Conservation (phyloP, 2,329 filamentous ascomycete genomes). For the Ustulina deusta region DNA sequence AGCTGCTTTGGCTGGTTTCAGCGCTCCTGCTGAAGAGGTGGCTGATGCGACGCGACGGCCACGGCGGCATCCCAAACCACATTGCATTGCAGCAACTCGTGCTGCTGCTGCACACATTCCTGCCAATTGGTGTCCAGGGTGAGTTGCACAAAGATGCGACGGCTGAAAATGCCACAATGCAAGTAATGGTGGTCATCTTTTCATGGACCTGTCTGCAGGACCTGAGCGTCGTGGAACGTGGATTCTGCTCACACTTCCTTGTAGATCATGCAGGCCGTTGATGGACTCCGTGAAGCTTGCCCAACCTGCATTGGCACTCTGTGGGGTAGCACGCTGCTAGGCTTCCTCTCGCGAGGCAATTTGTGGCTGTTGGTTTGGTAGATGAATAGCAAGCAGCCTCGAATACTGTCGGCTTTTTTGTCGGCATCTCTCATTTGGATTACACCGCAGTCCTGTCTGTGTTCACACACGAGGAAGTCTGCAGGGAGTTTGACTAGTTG, state of each 20-base stretch:
- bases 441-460: constrained; percentile 7
- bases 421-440: constrained; percentile 23
- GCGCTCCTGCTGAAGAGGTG: constrained; percentile 21
- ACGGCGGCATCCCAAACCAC: constrained; percentile 30
- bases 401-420: constrained; percentile 14
- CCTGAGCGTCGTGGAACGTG: constrained; percentile 33
- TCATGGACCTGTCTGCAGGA: constrained; percentile 32
- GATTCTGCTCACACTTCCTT: constrained; percentile 20
- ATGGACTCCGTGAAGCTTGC: constrained; percentile 41
- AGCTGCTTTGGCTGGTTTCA: constrained; percentile 31
- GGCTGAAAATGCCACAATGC: constrained; percentile 35
- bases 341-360: constrained; percentile 17
- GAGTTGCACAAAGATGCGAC: constrained; percentile 31
- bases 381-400: constrained; percentile 11
- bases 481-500: neutral
- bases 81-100: constrained; percentile 33
- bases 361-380: constrained; percentile 20
- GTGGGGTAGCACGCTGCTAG: constrained; percentile 44
- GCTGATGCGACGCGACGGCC: constrained; percentile 28
- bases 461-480: constrained; percentile 10
- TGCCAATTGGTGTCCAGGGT: constrained; percentile 27
- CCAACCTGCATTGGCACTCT: constrained; percentile 46
- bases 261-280: constrained; percentile 34
- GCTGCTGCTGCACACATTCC: constrained; percentile 19
- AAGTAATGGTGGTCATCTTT: constrained; percentile 30